Conservation (phyloP, 805 yeast species). For the Phaffomyces opuntiae region DNA sequence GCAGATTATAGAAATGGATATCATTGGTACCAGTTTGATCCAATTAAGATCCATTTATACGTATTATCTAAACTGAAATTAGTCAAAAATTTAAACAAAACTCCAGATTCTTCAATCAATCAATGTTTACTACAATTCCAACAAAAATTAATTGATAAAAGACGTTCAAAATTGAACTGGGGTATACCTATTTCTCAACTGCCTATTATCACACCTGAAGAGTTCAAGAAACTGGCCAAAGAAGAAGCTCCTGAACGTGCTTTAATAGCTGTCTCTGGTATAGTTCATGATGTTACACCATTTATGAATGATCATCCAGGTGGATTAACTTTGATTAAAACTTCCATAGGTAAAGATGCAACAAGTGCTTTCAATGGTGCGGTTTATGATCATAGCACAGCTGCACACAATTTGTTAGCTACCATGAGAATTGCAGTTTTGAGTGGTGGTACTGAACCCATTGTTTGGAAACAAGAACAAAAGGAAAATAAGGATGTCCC, state of each 20-base stretch:
- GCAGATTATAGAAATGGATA: slow-evolving; percentile 77
- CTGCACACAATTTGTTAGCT: slow-evolving; percentile 84
- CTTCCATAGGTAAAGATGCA: slow-evolving; percentile 89
- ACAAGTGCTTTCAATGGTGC: slow-evolving; percentile 94
- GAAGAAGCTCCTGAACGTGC: slow-evolving; percentile 46
- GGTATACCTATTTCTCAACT: slow-evolving; percentile 87
- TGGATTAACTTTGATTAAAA: slow-evolving; percentile 68
- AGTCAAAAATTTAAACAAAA: slow-evolving; percentile 50
- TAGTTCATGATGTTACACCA: slow-evolving; percentile 89
- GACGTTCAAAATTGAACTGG: slow-evolving; percentile 80
- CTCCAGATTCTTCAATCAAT: slow-evolving; percentile 40
- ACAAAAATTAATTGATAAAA: slow-evolving; percentile 71
- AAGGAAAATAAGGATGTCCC: slow-evolving; percentile 59
- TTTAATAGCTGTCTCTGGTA: slow-evolving; percentile 79
- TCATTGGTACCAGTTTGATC: slow-evolving; percentile 73
- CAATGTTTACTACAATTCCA: slow-evolving; percentile 73
- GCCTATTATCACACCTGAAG: slow-evolving; percentile 58
- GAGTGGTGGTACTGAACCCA: slow-evolving; percentile 73
- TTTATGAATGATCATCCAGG: slow-evolving; percentile 94
- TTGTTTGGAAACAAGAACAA: slow-evolving; percentile 74
- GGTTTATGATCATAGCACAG: slow-evolving; percentile 87
- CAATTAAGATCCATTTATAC: slow-evolving; percentile 68
- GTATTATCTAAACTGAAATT: slow-evolving; percentile 45
- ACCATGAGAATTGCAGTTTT: slow-evolving; percentile 91
- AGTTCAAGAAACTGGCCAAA: slow-evolving; percentile 32